A percentile compares a stretch with the other conserved stretches of the same genome.
Conservation (phyloP, 495 filamentous ascomycete species). For the Penicillium paradoxum region DNA sequence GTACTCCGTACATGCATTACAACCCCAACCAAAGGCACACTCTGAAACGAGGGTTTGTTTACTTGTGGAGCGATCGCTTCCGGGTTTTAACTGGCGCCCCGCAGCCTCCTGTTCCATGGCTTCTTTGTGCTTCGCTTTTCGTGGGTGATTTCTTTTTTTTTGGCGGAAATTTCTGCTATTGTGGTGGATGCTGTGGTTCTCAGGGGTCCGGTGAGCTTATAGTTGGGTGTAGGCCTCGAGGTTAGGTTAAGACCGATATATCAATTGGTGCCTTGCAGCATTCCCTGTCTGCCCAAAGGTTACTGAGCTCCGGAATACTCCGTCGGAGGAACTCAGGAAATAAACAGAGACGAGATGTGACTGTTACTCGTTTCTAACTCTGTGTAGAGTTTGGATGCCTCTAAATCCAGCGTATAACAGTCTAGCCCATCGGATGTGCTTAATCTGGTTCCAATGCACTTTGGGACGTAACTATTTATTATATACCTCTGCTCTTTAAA, state of each 20-base stretch:
- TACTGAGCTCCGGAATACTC: neutral
- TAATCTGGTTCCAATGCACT: neutral
- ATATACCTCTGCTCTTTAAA: neutral
- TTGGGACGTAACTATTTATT: neutral
- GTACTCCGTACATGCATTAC: neutral
- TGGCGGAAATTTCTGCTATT: too few species aligned
- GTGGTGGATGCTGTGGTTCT: too few species aligned
- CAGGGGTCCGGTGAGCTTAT: neutral
- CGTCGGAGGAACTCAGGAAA: neutral
- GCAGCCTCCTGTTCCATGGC: slow-evolving; percentile 11
- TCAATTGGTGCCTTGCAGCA: slow-evolving; percentile 15
- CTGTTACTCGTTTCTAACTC: too few species aligned
- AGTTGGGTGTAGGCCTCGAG: neutral
- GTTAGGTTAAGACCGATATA: neutral
- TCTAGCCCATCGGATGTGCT: neutral
- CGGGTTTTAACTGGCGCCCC: slow-evolving; percentile 14
- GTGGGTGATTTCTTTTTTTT: neutral
- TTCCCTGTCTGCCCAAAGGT: neutral
- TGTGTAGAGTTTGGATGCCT: neutral
- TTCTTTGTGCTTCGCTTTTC: neutral
- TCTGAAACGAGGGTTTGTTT: slow-evolving; percentile 18
- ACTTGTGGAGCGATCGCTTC: slow-evolving; percentile 20
- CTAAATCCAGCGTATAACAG: neutral
- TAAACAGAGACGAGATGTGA: too few species aligned
- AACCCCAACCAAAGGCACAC: neutral